A percentile compares a stretch with the other conserved stretches of the same genome.
phyloP scores from a whole-genome alignment of 345 rosid genomes.

The Brassica nigra region DNA sequence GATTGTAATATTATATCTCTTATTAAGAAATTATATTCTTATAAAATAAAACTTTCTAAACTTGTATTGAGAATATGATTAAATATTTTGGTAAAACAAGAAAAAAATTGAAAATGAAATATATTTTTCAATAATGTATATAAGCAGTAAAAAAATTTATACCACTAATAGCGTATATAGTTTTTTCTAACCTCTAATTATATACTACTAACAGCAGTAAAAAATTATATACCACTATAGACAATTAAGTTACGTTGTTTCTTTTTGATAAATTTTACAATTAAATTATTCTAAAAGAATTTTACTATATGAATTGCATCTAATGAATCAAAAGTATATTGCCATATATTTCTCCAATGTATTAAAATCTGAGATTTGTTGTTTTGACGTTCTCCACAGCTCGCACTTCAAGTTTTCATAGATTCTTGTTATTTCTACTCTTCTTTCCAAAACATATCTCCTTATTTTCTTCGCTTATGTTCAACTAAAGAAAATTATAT shows the following conservation, averaged over 20 bases:
- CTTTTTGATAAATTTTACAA: not conserved
- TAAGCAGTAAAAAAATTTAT: not conserved
- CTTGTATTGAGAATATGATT: not conserved
- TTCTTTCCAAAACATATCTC: slow-evolving; percentile 14
- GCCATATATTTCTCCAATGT: slow-evolving; percentile 43
- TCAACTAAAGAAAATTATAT: not conserved
- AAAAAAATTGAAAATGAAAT: not conserved
- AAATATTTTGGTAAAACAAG: not conserved
- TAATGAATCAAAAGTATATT: slow-evolving; percentile 40
- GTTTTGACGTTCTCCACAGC: slow-evolving; percentile 19
- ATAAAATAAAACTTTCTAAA: no score
- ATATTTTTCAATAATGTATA: not conserved
- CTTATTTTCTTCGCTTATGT: slow-evolving; percentile 17
- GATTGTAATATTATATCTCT: not conserved
- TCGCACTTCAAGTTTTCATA: slow-evolving; percentile 28
- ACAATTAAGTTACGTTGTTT: not conserved
- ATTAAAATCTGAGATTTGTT: slow-evolving; percentile 35
- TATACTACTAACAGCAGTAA: no score
- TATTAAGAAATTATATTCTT: not conserved
- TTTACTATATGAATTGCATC: slow-evolving; percentile 33
- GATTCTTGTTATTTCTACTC: slow-evolving; percentile 20
- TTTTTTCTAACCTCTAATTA: no score
- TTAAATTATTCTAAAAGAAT: slow-evolving; percentile 20
- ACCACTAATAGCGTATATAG: no score
- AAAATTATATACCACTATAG: no score